Base-by-base conservation (phyloP, 1,284 basidiomycete species). In the Cutaneotrichosporon daszewskae region DNA sequence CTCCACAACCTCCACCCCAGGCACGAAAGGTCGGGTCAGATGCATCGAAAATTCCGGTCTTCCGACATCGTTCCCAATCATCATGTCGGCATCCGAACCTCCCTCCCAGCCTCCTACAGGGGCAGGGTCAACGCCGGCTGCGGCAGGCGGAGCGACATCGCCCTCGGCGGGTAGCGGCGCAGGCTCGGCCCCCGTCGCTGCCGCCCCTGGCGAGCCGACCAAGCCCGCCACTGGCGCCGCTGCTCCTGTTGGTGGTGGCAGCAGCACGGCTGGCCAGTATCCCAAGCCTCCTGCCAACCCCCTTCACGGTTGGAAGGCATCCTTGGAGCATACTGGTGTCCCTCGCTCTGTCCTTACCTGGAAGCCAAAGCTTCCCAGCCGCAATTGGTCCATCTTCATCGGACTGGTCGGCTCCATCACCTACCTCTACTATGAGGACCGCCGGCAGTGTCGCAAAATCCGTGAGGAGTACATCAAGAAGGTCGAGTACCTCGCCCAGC, bases 341-440 rank as follows among this genome's bases (percentile, higher is more conserved):
- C 75, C 75, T 9, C 65, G 66, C 32, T 58, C 57, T 5, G 68
- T 75, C 13, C 60, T 75, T n/a, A 60, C 58, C 4, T 74, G 67
- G 65, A 69, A 72, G 48, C 74, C 74, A 6, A 60, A 63, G 16
- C 77, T 95, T 28, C 91, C 92, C 6, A 89, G 86, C 3, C 79
- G 88, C 51, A 95, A 95, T 64, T 91, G 87, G 88, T 38, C 53
- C 16, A 90, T 96, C 62, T 96, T 95, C 71, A 76, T 89, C 49
- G 76, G 81, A 26, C 72, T 89, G 52, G 82, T 85, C 11, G 82
- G 81, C 18, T 77, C 83, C 4, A 57, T 87, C 36, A 63, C 82
- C 6, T 84, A 82, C 23, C 77, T 81, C 45, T 95, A 90, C 73
- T 75, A 81, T 43, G 90, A 94, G 64, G 91, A 96, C 76, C 79